Evolutionary conservation across 257 asterid genomes (phyloP).

Genomic region (Solanum chilense): DNA sequence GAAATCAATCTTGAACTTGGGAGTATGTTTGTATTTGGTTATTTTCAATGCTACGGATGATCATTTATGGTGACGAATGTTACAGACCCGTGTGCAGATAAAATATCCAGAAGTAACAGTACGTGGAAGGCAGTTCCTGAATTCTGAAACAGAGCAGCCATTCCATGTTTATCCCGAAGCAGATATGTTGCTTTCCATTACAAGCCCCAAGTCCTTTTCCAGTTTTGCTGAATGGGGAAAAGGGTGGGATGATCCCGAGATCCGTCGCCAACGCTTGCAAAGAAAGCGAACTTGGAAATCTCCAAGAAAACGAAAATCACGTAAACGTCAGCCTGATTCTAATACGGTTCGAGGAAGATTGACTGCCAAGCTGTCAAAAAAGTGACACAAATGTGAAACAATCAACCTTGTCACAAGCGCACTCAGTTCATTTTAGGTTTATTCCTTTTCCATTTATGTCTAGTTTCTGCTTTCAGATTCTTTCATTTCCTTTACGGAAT

Average conservation of each 20-base stretch:
- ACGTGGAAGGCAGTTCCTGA: slow-evolving; percentile 35
- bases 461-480: no score
- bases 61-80: not conserved
- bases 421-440: not conserved
- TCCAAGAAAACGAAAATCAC: slow-evolving; percentile 24
- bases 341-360: slow-evolving; percentile 66
- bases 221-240: slow-evolving; percentile 72
- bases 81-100: slow-evolving; percentile 52
- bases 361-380: slow-evolving; percentile 44
- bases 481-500: no score
- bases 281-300: slow-evolving; percentile 16
- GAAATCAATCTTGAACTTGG: not conserved
- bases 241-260: slow-evolving; percentile 87
- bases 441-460: no score
- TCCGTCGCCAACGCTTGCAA: slow-evolving; percentile 55
- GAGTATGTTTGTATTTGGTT: not conserved
- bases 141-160: slow-evolving; percentile 18
- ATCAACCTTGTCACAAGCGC: slow-evolving; percentile 31
- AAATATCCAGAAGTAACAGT: slow-evolving; percentile 44
- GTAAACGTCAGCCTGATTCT: slow-evolving; percentile 16
- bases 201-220: slow-evolving; percentile 29
- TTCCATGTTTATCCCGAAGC: slow-evolving; percentile 58
- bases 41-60: not conserved
- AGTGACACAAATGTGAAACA: not conserved
- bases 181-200: slow-evolving; percentile 53